These are phyloP conservation scores for Akebia trifoliata DNA, from an alignment of 164 flowering plant species.

Conservation along the genomic window DNA sequence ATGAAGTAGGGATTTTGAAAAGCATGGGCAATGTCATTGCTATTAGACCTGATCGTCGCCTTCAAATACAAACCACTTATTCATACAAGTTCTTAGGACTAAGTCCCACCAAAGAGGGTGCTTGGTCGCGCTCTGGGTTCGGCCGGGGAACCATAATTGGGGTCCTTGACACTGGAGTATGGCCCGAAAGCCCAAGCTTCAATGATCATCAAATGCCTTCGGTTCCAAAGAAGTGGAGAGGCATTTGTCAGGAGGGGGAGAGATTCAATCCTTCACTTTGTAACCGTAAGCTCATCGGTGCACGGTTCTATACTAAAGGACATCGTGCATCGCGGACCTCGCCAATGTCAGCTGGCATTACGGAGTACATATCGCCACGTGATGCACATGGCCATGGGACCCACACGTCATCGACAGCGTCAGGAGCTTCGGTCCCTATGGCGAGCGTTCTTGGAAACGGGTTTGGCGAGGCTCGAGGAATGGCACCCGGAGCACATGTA, in stretches of 20 bases:
- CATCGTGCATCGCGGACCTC: slow-evolving; percentile 38
- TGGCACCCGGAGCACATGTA: slow-evolving; percentile 87
- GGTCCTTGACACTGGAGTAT: slow-evolving; percentile 81
- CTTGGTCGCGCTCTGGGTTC: slow-evolving; percentile 38
- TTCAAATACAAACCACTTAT: slow-evolving; percentile 65
- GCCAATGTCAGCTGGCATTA: slow-evolving; percentile 7
- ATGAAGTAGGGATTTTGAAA: slow-evolving; percentile 33
- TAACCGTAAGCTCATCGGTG: slow-evolving; percentile 82
- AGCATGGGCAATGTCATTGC: slow-evolving; percentile 50
- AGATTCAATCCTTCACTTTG: slow-evolving; percentile 52
- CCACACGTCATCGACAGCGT: slow-evolving; percentile 92
- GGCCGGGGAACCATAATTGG: slow-evolving; percentile 75
- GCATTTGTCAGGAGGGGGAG: slow-evolving; percentile 69
- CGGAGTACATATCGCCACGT: slow-evolving; percentile 65
- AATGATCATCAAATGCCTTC: slow-evolving; percentile 60
- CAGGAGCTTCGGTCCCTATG: slow-evolving; percentile 51
- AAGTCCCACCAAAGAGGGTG: slow-evolving; percentile 15
- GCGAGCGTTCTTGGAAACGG: slow-evolving; percentile 77
- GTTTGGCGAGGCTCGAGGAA: slow-evolving; percentile 74
- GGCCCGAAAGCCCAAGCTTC: slow-evolving; percentile 96
- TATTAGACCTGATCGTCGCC: slow-evolving; percentile 42
- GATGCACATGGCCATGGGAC: slow-evolving; percentile 92
- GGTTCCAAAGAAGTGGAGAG: slow-evolving; percentile 69
- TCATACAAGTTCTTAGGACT: slow-evolving; percentile 81
- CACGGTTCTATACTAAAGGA: slow-evolving; percentile 68